phyloP scores from a whole-genome alignment of 2,329 filamentous ascomycete genomes.

The Cercospora sp. region DNA sequence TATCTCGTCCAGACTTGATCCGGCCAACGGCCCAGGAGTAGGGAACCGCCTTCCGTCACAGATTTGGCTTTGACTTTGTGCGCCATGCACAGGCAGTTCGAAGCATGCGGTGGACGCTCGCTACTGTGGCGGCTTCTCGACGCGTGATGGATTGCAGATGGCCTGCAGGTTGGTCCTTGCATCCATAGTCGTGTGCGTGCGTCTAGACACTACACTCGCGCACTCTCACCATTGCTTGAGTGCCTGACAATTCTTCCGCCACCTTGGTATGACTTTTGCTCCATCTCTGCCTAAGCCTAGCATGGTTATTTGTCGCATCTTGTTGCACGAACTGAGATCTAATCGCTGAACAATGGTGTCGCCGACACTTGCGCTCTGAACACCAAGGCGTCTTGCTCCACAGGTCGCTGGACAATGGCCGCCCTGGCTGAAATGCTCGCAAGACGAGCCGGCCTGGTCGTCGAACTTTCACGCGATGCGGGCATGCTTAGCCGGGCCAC shows the following conservation, averaged over 20 bases:
- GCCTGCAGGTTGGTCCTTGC: constrained; percentile 20
- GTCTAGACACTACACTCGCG: constrained; percentile 10
- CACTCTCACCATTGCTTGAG: neutral
- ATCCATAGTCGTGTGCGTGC: constrained; percentile 7
- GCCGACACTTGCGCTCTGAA: neutral
- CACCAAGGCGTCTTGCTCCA: neutral
- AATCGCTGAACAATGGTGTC: neutral
- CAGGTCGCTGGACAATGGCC: constrained; percentile 29
- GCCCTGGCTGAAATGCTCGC: constrained; percentile 34
- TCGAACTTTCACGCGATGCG: constrained; percentile 24
- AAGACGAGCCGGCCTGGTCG: constrained; percentile 30
- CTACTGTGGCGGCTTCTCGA: constrained; percentile 4
- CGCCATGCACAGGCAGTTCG: constrained; percentile 5
- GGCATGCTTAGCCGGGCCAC: constrained; percentile 10
- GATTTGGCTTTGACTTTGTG: constrained; percentile 4
- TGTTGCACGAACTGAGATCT: neutral
- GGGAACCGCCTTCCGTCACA: constrained; percentile 2
- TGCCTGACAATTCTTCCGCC: neutral
- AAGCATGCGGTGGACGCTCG: constrained; percentile 15
- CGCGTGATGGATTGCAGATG: constrained; percentile 14
- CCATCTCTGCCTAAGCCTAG: neutral
- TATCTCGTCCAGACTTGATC: neutral
- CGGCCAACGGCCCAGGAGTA: neutral
- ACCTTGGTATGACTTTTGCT: neutral
- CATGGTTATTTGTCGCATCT: neutral